Conservation (phyloP, 2,329 filamentous ascomycete genomes). For the Fusarium sp. region DNA sequence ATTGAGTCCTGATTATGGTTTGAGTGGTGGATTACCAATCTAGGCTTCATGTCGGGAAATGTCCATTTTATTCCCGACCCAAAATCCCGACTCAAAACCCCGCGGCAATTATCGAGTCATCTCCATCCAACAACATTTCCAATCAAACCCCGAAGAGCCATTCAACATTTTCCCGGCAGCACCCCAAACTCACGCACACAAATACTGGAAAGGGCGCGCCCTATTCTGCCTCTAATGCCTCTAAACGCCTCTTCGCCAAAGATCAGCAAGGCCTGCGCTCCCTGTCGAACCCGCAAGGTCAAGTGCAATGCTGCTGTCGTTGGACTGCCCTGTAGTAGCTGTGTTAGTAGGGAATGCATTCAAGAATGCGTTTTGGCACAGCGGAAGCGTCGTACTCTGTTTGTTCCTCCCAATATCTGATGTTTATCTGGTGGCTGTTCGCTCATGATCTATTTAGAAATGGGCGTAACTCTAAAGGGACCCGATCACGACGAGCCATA, state of each 20-base stretch:
- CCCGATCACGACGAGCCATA: background rate
- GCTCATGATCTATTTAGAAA: background rate
- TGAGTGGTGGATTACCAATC: too few species aligned
- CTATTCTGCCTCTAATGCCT: too few species aligned
- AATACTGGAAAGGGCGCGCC: too few species aligned
- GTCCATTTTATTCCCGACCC: background rate
- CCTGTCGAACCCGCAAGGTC: conserved; percentile 38
- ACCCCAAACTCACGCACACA: too few species aligned
- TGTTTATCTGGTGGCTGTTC: rapidly evolving
- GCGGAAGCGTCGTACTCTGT: conserved; percentile 35
- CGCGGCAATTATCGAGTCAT: conserved; percentile 1
- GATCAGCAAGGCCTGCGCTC: conserved; percentile 38
- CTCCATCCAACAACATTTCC: background rate
- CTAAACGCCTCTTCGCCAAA: conserved; percentile 1
- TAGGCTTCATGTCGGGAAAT: background rate
- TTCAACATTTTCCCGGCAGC: too few species aligned
- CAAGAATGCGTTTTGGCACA: conserved; percentile 24
- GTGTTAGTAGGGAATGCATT: conserved; percentile 17
- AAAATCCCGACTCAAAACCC: conserved; percentile 1
- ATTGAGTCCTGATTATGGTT: too few species aligned
- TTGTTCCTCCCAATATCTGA: background rate
- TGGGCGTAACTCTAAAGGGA: background rate
- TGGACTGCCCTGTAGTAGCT: conserved; percentile 36
- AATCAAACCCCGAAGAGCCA: background rate
- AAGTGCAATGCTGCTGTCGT: conserved; percentile 36